phyloP scores from a whole-genome alignment of 2,329 filamentous ascomycete species.

The Boeremia lycopersici region DNA sequence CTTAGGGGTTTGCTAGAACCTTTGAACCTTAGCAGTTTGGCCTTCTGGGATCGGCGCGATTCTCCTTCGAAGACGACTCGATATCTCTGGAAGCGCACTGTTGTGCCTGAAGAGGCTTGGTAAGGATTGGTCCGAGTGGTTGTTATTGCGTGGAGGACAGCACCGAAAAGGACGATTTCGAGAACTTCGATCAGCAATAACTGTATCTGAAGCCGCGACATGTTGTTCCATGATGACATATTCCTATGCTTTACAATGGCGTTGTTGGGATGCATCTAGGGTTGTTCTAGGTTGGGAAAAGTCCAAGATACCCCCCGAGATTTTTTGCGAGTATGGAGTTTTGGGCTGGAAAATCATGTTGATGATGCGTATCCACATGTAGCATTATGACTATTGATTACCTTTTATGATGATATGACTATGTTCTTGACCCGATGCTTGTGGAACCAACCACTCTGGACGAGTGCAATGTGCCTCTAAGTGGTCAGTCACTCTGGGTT shows the following conservation, averaged over 20 bases:
- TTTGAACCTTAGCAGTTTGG: neutral
- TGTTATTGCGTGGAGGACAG: neutral
- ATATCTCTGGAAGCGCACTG: neutral
- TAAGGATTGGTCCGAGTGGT: neutral
- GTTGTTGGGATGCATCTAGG: conserved; percentile 8
- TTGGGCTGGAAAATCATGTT: conserved; percentile 3
- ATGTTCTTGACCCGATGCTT: too few species aligned
- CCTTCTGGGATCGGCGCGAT: neutral
- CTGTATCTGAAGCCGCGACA: neutral
- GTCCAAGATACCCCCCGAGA: conserved; percentile 19
- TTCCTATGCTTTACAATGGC: neutral
- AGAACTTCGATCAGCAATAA: neutral
- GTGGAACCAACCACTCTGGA: too few species aligned
- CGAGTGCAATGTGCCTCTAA: too few species aligned
- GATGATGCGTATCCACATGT: neutral
- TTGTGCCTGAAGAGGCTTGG: neutral
- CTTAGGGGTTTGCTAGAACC: neutral
- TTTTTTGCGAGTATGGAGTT: conserved; percentile 6
- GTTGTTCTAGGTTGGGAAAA: conserved; percentile 18
- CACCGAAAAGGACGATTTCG: neutral
- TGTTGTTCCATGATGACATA: neutral
- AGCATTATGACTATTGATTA: neutral
- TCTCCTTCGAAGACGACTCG: neutral
- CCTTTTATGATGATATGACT: neutral
- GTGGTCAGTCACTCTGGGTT: too few species aligned